Base-by-base conservation (phyloP, 129 eudicot genomes). In the Lactuca saligna region DNA sequence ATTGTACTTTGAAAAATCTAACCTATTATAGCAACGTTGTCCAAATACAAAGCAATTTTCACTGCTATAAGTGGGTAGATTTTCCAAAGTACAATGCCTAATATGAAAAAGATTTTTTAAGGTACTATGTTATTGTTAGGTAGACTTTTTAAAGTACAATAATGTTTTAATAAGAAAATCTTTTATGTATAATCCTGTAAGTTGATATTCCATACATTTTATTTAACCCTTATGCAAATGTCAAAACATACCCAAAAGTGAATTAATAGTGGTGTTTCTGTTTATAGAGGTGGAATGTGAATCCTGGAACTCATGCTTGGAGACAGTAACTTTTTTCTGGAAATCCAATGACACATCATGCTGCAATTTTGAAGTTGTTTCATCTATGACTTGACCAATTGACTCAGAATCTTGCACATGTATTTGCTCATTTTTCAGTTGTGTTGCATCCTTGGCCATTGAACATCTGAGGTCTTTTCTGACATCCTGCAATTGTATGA, bases 371-470 rank as follows among this genome's bases (percentile, higher is more conserved):
- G 66, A 34, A 35, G 38, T 2, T 4, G 20, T 20, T 20, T 20
- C 20, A 20, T 20, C 20, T 20, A 75, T 56, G 31, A 54, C 64
- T 44, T 66, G 61, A 54, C 73, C 56, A 33, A 10, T 41, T 32
- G 83, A 71, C 29, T 76, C 72, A 8, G 71, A 66, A 74, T 79
- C 67, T 61, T 67, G 78, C 17, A 65, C 63, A 72, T 69, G 81
- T 42, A 90, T 75, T 77, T 82, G 81, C 82, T 87, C 99, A 67
- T 84, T 90, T 84, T 85, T 87, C 54, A 94, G 77, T 71, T 90
- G 78, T 44, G 83, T 82, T 32, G 91, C 96, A 85, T 94, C 99
- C 73, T 82, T 90, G 17, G 97, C 97, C 97, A 94, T 90, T 68
- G 97, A 81, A 72, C 75, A 75, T 75, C 97, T 80, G 39, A 87